Evolutionary conservation across 768 basidiomycete genomes (phyloP).

Genomic region (Mycena vitilis): DNA sequence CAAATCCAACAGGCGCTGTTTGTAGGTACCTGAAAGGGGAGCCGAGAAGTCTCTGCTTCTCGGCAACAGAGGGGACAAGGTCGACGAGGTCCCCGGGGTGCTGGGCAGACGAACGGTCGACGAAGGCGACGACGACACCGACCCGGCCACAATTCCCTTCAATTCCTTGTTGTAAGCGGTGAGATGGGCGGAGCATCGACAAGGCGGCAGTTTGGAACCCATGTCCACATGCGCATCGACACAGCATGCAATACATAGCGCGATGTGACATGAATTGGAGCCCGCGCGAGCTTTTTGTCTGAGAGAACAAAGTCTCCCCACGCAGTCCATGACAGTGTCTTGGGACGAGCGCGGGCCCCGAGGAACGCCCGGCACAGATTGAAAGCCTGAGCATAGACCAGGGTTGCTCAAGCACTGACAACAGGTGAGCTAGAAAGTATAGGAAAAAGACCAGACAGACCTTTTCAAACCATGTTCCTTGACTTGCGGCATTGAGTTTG

Average conservation of each 20-base stretch:
- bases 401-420: background rate
- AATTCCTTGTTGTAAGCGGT: background rate
- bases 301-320: background rate
- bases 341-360: background rate
- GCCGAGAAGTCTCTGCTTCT: background rate
- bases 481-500: background rate
- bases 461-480: background rate
- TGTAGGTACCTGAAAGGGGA: background rate
- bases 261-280: conserved; percentile 4
- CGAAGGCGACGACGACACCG: no score
- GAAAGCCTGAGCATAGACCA: background rate
- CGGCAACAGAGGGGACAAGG: background rate
- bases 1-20: background rate
- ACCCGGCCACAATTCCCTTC: background rate
- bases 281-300: background rate
- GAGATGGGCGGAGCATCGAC: background rate
- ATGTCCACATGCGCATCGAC: background rate
- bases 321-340: background rate
- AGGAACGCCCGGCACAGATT: background rate
- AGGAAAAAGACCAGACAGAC: background rate
- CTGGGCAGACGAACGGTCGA: no score
- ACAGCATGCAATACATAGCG: background rate
- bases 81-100: no score
- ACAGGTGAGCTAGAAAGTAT: no score
- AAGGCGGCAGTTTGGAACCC: background rate